Evolutionary conservation across 2,329 filamentous ascomycete genomes (phyloP).

Genomic region (Aspergillus bombycis): DNA sequence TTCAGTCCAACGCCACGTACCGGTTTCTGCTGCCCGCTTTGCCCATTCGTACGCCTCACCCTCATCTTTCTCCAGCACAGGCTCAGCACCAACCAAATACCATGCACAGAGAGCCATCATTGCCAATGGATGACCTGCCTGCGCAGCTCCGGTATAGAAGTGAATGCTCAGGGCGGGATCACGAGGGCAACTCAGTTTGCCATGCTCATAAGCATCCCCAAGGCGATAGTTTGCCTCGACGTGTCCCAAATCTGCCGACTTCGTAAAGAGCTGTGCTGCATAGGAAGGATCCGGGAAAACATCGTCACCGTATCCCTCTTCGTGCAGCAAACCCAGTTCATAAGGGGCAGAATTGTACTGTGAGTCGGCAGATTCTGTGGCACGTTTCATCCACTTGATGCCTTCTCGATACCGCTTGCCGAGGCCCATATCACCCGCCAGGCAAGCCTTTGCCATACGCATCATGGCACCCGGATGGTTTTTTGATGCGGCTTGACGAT

Average conservation of each 20-base stretch:
- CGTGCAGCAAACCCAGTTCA: slow-evolving; percentile 84
- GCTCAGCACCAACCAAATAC: slow-evolving; percentile 95
- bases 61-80: slow-evolving; percentile 91
- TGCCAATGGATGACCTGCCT: slow-evolving; percentile 77
- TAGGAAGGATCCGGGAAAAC: slow-evolving; percentile 90
- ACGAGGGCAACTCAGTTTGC: slow-evolving; percentile 79
- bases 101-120: slow-evolving; percentile 99
- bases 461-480: slow-evolving; percentile 95
- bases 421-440: slow-evolving; percentile 83
- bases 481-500: slow-evolving; percentile 86
- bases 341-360: slow-evolving; percentile 95
- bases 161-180: slow-evolving; percentile 94
- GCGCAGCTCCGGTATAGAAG: slow-evolving; percentile 93
- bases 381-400: slow-evolving; percentile 94
- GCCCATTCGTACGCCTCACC: slow-evolving; percentile 98
- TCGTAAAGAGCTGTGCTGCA: slow-evolving; percentile 90
- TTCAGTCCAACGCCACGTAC: slow-evolving; percentile 56
- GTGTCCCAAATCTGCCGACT: slow-evolving; percentile 89
- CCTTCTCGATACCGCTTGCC: slow-evolving; percentile 86
- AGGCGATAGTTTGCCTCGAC: slow-evolving; percentile 82
- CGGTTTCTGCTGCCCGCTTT: slow-evolving; percentile 78
- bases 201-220: slow-evolving; percentile 97
- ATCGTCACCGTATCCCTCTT: slow-evolving; percentile 91
- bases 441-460: slow-evolving; percentile 84
- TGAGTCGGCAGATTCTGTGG: slow-evolving; percentile 81